These are phyloP conservation scores for Pseudozyma tsukubaensis DNA, from an alignment of 1,284 basidiomycete species.

Conservation along the genomic window DNA sequence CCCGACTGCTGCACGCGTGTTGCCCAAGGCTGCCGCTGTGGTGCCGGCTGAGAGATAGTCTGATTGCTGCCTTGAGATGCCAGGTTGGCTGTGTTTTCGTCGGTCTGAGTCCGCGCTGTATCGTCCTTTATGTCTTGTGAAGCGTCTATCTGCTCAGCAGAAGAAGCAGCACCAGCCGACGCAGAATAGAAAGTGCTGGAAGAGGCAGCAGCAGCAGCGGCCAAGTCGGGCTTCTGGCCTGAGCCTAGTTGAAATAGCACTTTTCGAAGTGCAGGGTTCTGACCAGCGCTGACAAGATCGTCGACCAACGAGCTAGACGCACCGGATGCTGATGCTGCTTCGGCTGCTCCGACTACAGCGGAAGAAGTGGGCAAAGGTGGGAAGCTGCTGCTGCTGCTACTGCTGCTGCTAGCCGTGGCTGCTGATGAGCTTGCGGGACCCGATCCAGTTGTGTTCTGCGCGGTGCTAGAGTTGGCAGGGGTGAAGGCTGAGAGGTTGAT, in stretches of 20 bases:
- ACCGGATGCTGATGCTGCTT: conserved; percentile 6
- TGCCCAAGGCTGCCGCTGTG: conserved; percentile 15
- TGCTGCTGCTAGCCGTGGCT: conserved; percentile 2
- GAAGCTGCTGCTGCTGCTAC: conserved; percentile 26
- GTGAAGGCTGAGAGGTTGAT: conserved; percentile 43
- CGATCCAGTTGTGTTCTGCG: not conserved
- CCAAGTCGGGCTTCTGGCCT: conserved; percentile 28
- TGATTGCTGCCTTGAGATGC: conserved; percentile 2
- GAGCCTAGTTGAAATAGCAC: conserved; percentile 52
- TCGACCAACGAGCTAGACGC: conserved; percentile 16
- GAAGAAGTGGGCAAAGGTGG: conserved; percentile 15
- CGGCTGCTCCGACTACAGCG: conserved; percentile 1
- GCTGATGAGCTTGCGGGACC: not conserved
- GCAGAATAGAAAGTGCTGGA: not conserved
- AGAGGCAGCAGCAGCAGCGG: conserved; percentile 26
- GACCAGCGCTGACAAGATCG: conserved; percentile 40
- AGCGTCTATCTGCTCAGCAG: not conserved
- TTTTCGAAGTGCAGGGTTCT: conserved; percentile 44
- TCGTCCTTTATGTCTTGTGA: not conserved
- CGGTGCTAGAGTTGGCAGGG: conserved; percentile 5
- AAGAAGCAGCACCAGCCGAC: not conserved
- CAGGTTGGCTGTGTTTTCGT: not conserved
- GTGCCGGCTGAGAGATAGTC: not conserved
- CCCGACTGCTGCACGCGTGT: conserved; percentile 15
- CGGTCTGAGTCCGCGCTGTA: not conserved